Evolutionary conservation across 768 basidiomycete species (phyloP).

Genomic region (Mycena crocata): DNA sequence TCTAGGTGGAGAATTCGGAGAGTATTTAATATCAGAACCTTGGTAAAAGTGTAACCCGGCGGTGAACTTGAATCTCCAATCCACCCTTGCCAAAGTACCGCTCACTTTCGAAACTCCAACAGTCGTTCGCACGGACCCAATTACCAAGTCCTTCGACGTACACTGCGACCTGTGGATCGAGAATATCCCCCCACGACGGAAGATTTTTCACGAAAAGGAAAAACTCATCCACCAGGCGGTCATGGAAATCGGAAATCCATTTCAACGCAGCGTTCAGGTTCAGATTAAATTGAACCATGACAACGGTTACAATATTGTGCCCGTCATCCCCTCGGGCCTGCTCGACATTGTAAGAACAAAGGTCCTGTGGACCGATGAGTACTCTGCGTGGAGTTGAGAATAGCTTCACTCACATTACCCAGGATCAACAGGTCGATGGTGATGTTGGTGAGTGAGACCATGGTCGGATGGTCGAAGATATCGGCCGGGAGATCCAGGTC

Average conservation of each 20-base stretch:
- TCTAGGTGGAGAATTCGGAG: too few species aligned
- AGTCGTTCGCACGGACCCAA: slow-evolving; percentile 57
- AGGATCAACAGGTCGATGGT: not conserved
- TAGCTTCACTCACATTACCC: not conserved
- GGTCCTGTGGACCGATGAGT: slow-evolving; percentile 36
- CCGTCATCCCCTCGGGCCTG: slow-evolving; percentile 45
- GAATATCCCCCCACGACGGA: slow-evolving; percentile 53
- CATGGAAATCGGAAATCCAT: slow-evolving; percentile 41
- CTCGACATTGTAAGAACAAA: slow-evolving; percentile 51
- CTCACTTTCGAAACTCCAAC: slow-evolving; percentile 61
- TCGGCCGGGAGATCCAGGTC: slow-evolving; percentile 47
- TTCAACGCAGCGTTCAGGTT: slow-evolving; percentile 43
- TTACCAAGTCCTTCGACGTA: slow-evolving; percentile 58
- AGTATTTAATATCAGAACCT: not conserved
- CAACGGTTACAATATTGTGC: slow-evolving; percentile 48
- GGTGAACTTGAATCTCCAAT: not conserved
- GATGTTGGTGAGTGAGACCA: slow-evolving; percentile 19
- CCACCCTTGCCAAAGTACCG: slow-evolving; percentile 48
- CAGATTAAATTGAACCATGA: slow-evolving; percentile 43
- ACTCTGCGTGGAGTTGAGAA: not conserved
- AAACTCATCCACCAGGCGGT: slow-evolving; percentile 46
- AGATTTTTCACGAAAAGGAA: slow-evolving; percentile 42
- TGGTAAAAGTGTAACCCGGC: not conserved
- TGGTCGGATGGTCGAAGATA: slow-evolving; percentile 43
- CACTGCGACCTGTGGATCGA: slow-evolving; percentile 51